A percentile compares a stretch with the other conserved stretches of the same genome.
phyloP scores from a whole-genome alignment of 2,329 filamentous ascomycete genomes.

The Neonectria faginata region DNA sequence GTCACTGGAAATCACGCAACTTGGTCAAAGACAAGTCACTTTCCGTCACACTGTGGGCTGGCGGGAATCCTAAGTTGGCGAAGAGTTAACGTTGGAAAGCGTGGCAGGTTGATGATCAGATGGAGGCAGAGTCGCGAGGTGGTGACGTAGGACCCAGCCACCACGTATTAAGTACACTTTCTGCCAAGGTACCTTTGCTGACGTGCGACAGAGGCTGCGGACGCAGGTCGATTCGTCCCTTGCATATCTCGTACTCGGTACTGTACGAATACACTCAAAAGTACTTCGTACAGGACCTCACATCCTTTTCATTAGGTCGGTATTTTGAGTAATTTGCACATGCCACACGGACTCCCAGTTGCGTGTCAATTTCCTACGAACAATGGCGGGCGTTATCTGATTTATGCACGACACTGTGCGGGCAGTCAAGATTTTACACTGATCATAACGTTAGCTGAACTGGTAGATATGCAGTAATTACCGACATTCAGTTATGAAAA shows the following conservation, averaged over 20 bases:
- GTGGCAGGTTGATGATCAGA: neutral
- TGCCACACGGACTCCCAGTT: neutral
- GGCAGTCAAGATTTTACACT: neutral
- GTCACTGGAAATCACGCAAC: neutral
- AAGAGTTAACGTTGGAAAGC: too few species aligned
- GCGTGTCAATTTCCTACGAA: neutral
- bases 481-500: neutral
- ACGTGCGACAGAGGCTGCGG: slow-evolving; percentile 12
- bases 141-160: slow-evolving; percentile 6
- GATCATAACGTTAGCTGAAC: neutral
- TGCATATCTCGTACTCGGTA: neutral
- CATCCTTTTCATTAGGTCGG: too few species aligned
- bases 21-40: too few species aligned
- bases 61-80: neutral
- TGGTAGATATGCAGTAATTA: neutral
- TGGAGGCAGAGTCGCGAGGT: neutral
- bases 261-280: neutral
- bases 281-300: neutral
- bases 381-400: neutral
- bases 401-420: neutral
- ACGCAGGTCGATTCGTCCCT: neutral
- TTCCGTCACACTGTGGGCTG: neutral
- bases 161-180: neutral
- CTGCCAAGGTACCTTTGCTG: slow-evolving; percentile 7
- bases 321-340: neutral